Percentiles rank a stretch among this genome's conserved stretches.
phyloP scores from a whole-genome alignment of 371 early-diverging fungal species.

The Rhizopus arrhizus region DNA sequence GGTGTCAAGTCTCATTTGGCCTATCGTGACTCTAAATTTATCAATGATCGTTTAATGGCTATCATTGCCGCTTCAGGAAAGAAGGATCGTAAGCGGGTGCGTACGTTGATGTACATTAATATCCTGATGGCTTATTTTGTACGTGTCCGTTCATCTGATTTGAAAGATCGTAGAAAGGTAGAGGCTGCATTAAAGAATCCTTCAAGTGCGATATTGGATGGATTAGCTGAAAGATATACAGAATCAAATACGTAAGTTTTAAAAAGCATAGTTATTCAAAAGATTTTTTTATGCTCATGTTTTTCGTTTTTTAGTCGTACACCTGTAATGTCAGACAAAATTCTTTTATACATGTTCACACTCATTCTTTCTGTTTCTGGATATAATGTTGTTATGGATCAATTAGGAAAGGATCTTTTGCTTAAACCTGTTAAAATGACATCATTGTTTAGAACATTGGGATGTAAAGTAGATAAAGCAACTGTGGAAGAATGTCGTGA shows the following conservation, averaged over 20 bases:
- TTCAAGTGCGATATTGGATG: constrained; percentile 64
- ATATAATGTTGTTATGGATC: constrained; percentile 63
- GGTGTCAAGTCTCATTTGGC: constrained; percentile 46
- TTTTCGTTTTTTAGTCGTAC: constrained; percentile 55
- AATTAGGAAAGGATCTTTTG: constrained; percentile 69
- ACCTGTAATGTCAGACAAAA: constrained; percentile 70
- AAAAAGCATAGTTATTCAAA: neutral
- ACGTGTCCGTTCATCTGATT: constrained; percentile 46
- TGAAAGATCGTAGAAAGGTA: constrained; percentile 59
- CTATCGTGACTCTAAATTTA: constrained; percentile 51
- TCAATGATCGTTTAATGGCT: constrained; percentile 49
- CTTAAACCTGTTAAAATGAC: constrained; percentile 51
- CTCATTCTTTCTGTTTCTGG: constrained; percentile 72
- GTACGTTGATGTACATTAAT: constrained; percentile 70
- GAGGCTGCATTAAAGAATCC: constrained; percentile 54
- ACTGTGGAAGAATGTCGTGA: constrained; percentile 37
- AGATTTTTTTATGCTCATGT: neutral
- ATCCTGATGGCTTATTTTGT: constrained; percentile 72
- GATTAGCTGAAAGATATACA: constrained; percentile 68
- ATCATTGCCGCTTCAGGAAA: constrained; percentile 57
- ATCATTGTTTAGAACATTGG: constrained; percentile 45
- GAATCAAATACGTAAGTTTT: constrained; percentile 53
- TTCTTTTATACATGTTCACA: constrained; percentile 76
- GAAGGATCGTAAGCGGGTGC: constrained; percentile 62
- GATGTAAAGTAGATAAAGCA: constrained; percentile 60